These are phyloP conservation scores for Copromyces sp. DNA, from an alignment of 495 filamentous ascomycete species.

Conservation along the genomic window DNA sequence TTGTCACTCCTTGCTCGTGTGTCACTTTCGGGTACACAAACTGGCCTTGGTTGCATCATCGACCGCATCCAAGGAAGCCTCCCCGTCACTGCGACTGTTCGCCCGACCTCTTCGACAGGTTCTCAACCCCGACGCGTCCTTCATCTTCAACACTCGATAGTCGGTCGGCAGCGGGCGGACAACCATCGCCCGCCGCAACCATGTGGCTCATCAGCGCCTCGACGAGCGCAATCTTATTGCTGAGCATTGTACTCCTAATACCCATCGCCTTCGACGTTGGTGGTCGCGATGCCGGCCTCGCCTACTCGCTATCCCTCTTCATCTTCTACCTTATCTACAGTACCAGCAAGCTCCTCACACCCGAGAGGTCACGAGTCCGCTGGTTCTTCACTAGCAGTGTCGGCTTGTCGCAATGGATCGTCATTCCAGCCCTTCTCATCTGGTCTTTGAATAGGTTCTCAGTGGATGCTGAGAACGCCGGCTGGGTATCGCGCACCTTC, in stretches of 20 bases:
- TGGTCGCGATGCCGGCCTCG: constrained; percentile 84
- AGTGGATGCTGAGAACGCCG: constrained; percentile 63
- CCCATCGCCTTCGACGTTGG: constrained; percentile 96
- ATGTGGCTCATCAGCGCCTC: constrained; percentile 63
- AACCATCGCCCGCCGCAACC: constrained; percentile 23
- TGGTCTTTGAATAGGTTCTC: constrained; percentile 93
- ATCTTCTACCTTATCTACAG: constrained; percentile 86
- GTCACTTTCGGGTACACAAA: neutral
- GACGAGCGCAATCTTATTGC: constrained; percentile 70
- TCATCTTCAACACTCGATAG: neutral
- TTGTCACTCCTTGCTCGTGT: neutral
- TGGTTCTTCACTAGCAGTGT: constrained; percentile 55
- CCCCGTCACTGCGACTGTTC: neutral
- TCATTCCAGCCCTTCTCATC: constrained; percentile 73
- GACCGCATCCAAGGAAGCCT: neutral
- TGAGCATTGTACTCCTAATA: constrained; percentile 82
- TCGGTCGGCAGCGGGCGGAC: neutral
- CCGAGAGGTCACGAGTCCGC: constrained; percentile 65
- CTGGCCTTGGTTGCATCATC: neutral
- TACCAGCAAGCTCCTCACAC: constrained; percentile 66
- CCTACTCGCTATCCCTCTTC: constrained; percentile 79
- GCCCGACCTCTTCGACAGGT: neutral
- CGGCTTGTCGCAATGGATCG: constrained; percentile 70
- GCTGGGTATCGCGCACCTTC: constrained; percentile 76
- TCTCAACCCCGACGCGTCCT: neutral